A percentile compares a stretch with the other conserved stretches of the same genome.
Conservation (phyloP, 352 stramenopile species). For the Halophytophthora batemanensis region DNA sequence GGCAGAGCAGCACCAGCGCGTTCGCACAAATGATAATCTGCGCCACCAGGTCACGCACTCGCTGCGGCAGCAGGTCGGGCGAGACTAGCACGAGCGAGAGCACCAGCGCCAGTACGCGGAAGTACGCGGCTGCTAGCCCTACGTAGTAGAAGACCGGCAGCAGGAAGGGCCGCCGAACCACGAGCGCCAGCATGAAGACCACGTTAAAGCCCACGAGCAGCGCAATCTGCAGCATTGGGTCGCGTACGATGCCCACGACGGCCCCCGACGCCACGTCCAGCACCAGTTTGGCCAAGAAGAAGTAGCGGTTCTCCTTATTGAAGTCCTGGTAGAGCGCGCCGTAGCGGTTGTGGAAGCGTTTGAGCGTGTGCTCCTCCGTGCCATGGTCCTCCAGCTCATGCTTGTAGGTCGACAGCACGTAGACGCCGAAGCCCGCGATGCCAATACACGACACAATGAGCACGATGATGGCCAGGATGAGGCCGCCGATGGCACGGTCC, state of each 20-base stretch:
- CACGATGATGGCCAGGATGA: conserved; percentile 31
- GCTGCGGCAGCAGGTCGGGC: conserved; percentile 33
- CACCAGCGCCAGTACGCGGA: conserved; percentile 43
- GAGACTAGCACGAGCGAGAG: conserved; percentile 38
- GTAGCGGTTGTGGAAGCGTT: conserved; percentile 41
- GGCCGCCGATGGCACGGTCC: conserved; percentile 11
- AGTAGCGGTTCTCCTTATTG: conserved; percentile 42
- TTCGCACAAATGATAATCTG: conserved; percentile 47
- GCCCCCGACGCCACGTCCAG: conserved; percentile 41
- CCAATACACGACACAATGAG: conserved; percentile 27
- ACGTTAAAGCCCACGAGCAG: conserved; percentile 40
- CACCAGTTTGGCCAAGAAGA: conserved; percentile 44
- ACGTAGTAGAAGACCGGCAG: conserved; percentile 40
- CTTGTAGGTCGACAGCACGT: conserved; percentile 35
- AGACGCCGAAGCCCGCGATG: conserved; percentile 35
- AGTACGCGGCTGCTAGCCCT: conserved; percentile 30
- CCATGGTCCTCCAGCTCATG: conserved; percentile 40
- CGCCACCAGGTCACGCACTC: conserved; percentile 34
- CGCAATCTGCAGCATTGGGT: conserved; percentile 37
- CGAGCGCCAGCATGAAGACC: conserved; percentile 32
- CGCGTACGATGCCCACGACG: conserved; percentile 30
- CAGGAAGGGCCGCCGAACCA: conserved; percentile 39
- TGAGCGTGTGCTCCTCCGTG: conserved; percentile 33
- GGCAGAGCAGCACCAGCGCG: conserved; percentile 34
- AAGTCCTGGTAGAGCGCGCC: conserved; percentile 54